phyloP scores from a whole-genome alignment of 2,329 filamentous ascomycete genomes.

The Penicillium sumatraense region DNA sequence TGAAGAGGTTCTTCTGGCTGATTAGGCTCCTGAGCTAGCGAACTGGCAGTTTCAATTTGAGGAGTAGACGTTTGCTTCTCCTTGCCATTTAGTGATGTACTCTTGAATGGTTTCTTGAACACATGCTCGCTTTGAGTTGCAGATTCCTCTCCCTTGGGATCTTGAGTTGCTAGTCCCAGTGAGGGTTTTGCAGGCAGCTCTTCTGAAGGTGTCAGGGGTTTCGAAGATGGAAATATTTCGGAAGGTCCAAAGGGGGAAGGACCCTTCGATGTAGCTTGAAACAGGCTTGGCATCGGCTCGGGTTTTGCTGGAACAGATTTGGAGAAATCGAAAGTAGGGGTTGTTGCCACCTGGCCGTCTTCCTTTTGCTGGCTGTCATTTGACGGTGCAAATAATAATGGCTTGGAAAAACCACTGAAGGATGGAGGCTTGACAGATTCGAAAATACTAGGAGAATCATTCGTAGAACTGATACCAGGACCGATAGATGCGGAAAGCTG shows the following conservation, averaged over 20 bases:
- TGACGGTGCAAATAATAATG: background rate
- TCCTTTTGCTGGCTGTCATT: background rate
- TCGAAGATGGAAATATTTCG: background rate
- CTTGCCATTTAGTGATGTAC: background rate
- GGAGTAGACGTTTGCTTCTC: background rate
- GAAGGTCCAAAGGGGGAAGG: background rate
- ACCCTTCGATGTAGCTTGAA: background rate
- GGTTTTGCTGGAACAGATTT: slow-evolving; percentile 1
- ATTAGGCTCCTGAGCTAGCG: too few species aligned
- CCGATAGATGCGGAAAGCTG: background rate
- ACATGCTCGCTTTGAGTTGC: background rate
- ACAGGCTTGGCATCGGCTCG: background rate
- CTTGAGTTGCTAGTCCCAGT: background rate
- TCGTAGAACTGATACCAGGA: background rate
- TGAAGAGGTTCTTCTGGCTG: background rate
- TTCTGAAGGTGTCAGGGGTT: slow-evolving; percentile 1
- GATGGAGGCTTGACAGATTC: background rate
- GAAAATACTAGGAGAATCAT: background rate
- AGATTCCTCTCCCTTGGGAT: background rate
- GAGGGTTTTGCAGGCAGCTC: background rate
- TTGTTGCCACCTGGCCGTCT: background rate
- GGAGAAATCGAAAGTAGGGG: background rate
- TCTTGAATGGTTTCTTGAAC: background rate
- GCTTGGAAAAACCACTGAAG: background rate
- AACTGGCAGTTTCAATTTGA: background rate